Base-by-base conservation (phyloP, 2,329 filamentous ascomycete species). In the Rhexocercosporidium sp. region DNA sequence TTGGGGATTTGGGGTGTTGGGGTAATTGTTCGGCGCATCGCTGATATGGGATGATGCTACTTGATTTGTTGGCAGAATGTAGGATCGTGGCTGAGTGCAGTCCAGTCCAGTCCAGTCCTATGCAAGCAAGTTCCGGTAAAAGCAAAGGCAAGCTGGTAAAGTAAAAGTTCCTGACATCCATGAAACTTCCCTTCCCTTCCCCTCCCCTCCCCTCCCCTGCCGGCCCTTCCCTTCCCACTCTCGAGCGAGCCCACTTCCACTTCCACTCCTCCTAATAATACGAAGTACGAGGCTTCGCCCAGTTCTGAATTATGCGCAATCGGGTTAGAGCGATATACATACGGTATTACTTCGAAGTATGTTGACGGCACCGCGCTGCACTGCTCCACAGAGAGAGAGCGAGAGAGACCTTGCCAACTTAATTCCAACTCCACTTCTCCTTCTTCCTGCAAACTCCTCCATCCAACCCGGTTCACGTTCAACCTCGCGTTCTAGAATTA, bases 221-320 rank as follows among this genome's bases (percentile, higher is more conserved):
- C n/a, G n/a, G n/a, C n/a, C n/a, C n/a, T n/a, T n/a, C n/a, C n/a
- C n/a, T n/a, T n/a, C n/a, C n/a, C n/a, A n/a, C n/a, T n/a, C n/a
- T n/a, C n/a, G n/a, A n/a, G n/a, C n/a, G n/a, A n/a, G n/a, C n/a
- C n/a, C n/a, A n/a, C n/a, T n/a, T n/a, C n/a, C n/a, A 11, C 34
- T 11, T 27, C 29, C 31, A 25, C 53, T 56, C 18, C 29, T 57
- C 31, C 22, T 22, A 44, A 59, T 34, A 34, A 18, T 20, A 3
- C 41, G 14, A 18, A 47, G 39, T 60, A 60, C 57, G 57, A 60
- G 57, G n/a, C 54, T 27, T 57, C 34, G 34, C 54, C 31, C 54
- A 8, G 31, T n/a, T n/a, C 54, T 18, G 31, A 14, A 41, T 25
- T 16, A 41, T 25, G 54, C 54, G n/a, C 54, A 57, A 31, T 46